Evolutionary conservation across 2,329 filamentous ascomycete genomes (phyloP).

Genomic region (Aspergillus sp.): DNA sequence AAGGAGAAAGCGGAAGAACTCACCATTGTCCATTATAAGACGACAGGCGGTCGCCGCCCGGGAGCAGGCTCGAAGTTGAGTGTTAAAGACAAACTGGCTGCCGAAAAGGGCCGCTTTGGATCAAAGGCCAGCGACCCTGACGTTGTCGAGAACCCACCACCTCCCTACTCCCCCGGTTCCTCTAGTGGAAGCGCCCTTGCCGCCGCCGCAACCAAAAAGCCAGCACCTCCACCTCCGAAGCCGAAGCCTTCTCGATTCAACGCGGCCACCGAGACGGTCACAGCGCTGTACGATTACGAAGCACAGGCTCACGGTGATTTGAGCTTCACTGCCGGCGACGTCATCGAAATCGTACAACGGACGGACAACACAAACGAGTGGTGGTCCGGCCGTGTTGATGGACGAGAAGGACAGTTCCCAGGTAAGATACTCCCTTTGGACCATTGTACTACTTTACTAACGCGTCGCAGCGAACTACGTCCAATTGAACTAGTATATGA

Average conservation of each 20-base stretch:
- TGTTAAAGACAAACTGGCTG: conserved; percentile 36
- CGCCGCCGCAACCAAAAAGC: conserved; percentile 66
- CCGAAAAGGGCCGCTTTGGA: conserved; percentile 37
- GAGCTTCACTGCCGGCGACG: conserved; percentile 82
- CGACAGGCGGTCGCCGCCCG: conserved; percentile 62
- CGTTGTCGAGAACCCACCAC: conserved; percentile 62
- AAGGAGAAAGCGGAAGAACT: conserved; percentile 84
- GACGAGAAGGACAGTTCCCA: conserved; percentile 87
- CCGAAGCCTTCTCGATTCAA: conserved; percentile 76
- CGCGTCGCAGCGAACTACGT: conserved; percentile 38
- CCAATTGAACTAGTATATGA: conserved; percentile 29
- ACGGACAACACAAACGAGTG: conserved; percentile 95
- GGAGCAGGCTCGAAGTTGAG: conserved; percentile 28
- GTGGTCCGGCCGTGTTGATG: conserved; percentile 84
- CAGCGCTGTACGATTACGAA: conserved; percentile 92
- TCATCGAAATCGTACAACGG: conserved; percentile 81
- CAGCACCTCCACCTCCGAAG: conserved; percentile 69
- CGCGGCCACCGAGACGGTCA: conserved; percentile 74
- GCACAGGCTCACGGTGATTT: conserved; percentile 93
- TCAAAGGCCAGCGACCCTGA: conserved; percentile 42
- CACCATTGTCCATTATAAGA: conserved; percentile 87
- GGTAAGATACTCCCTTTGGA: conserved; percentile 57
- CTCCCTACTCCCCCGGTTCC: conserved; percentile 62
- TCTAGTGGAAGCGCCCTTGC: conserved; percentile 46
- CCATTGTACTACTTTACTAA: conserved; percentile 10